Percentiles rank a stretch among this genome's conserved stretches.
phyloP scores from a whole-genome alignment of 352 stramenopile species.

The Sclerospora graminicola region DNA sequence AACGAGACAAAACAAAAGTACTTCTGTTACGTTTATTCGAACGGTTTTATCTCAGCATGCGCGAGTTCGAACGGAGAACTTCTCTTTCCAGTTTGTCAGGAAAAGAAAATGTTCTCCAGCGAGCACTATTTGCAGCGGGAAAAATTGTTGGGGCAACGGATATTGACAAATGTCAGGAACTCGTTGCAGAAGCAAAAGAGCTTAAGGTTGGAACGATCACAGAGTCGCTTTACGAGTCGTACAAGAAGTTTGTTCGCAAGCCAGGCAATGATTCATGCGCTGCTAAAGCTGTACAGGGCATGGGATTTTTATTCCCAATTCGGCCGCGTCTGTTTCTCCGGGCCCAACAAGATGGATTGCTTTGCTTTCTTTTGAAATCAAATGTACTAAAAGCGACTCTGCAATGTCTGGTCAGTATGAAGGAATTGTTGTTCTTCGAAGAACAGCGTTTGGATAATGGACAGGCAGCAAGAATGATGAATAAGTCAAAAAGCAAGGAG shows the following conservation, averaged over 20 bases:
- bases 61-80: conserved; percentile 30
- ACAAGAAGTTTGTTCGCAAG: conserved; percentile 35
- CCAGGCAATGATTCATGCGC: conserved; percentile 33
- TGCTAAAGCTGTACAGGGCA: conserved; percentile 69
- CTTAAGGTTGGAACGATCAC: conserved; percentile 43
- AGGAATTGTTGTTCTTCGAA: conserved; percentile 59
- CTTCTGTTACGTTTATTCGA: conserved; percentile 59
- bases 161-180: conserved; percentile 33
- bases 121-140: conserved; percentile 59
- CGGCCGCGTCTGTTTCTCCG: conserved; percentile 57
- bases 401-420: conserved; percentile 68
- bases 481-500: conserved; percentile 52
- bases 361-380: conserved; percentile 36
- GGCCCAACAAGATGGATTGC: conserved; percentile 57
- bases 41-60: conserved; percentile 47
- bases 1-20: conserved; percentile 28
- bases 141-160: conserved; percentile 62
- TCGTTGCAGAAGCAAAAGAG: conserved; percentile 17
- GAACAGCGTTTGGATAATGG: conserved; percentile 57
- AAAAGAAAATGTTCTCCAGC: conserved; percentile 45
- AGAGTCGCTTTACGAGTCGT: conserved; percentile 52
- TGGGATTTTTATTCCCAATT: conserved; percentile 71
- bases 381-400: conserved; percentile 37
- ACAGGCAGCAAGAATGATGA: conserved; percentile 24
- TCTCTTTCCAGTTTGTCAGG: conserved; percentile 27